Percentiles rank a stretch among this genome's conserved stretches.
Conservation (phyloP, 352 stramenopile genomes). For the Phytophthora rubi region DNA sequence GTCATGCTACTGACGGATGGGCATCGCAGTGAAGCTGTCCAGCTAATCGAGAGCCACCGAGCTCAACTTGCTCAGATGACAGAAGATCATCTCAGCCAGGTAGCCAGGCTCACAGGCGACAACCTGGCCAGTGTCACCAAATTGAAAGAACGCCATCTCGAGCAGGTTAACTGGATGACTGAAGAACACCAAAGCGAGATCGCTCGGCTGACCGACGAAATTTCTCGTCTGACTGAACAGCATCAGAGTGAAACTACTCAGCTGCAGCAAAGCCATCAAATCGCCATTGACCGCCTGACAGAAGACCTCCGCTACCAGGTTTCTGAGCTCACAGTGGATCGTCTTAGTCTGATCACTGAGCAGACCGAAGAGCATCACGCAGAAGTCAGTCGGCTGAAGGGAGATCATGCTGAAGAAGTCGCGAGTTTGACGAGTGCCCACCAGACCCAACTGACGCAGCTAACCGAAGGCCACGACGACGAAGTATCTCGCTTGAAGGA, state of each 20-base stretch:
- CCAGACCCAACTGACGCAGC: not conserved
- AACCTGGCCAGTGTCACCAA: slow-evolving; percentile 8
- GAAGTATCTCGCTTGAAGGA: not conserved
- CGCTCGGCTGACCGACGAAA: slow-evolving; percentile 5
- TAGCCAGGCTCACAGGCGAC: slow-evolving; percentile 6
- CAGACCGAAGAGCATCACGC: slow-evolving; percentile 9
- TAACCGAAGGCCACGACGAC: not conserved
- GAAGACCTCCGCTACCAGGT: slow-evolving; percentile 9
- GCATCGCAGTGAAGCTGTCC: slow-evolving; percentile 19
- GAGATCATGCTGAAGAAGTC: slow-evolving; percentile 4
- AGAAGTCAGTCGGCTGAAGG: slow-evolving; percentile 5
- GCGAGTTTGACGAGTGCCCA: not conserved
- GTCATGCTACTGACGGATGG: slow-evolving; percentile 21
- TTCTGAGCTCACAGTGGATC: slow-evolving; percentile 10
- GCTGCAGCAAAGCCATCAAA: slow-evolving; percentile 6
- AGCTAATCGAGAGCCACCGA: slow-evolving; percentile 27
- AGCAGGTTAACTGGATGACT: slow-evolving; percentile 8
- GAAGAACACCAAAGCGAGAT: slow-evolving; percentile 16
- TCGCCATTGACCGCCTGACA: slow-evolving; percentile 10
- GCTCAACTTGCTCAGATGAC: slow-evolving; percentile 20
- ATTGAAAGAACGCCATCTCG: slow-evolving; percentile 14
- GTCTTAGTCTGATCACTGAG: slow-evolving; percentile 10
- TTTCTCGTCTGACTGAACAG: slow-evolving; percentile 5
- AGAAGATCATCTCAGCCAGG: slow-evolving; percentile 1
- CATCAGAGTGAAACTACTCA: slow-evolving; percentile 2